Base-by-base conservation (phyloP, 371 early-diverging fungal genomes). In the Caulochytrium protostelioides region DNA sequence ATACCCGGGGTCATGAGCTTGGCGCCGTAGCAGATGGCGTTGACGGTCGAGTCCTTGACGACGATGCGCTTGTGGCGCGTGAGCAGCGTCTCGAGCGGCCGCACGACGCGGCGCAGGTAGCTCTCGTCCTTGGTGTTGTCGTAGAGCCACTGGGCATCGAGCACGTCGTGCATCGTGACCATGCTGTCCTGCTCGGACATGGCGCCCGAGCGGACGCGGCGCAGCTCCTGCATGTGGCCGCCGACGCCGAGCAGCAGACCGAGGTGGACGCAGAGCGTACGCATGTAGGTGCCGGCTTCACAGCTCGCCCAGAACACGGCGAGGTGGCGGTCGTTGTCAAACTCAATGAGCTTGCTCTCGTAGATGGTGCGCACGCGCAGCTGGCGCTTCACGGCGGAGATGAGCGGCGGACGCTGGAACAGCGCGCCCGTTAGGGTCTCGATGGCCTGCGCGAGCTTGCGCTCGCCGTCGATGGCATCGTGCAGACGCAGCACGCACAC, bases 251-350 rank as follows among this genome's bases (percentile, higher is more conserved):
- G 68, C 43, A 92, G 55, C 16, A 98, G 68, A 48, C 99, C 99
- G 53, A 99, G 62, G 59, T 99, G 99, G 20, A 90, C 92, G 61
- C 99, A 99, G 30, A 99, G 68, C 8, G 98, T 97, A 68, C 99
- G 80, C 57, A 99, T 94, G 59, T 99, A 99, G 13, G 98, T 97
- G 43, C 99, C 99, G 37, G 99, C 99, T 69, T 99, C 98, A 59
- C 99, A 99, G 41, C 72, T 72, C 19, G 86, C 98, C 82, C 87
- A 86, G 68, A 99, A 97, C 23, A 97, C 83, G 39, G 78, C 94
- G 50, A 91, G 59, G 44, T 89, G 82, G 33, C 87, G 76, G 42
- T 89, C 83, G 48, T 89, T 85, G 60, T 90, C 84, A 44, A 87
- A 92, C 62, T 99, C 99, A 24, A 91, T 42, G 44, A 97, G 63